Evolutionary conservation across 805 yeast genomes (phyloP).

Genomic region (Barnettozyma botsteinii): DNA sequence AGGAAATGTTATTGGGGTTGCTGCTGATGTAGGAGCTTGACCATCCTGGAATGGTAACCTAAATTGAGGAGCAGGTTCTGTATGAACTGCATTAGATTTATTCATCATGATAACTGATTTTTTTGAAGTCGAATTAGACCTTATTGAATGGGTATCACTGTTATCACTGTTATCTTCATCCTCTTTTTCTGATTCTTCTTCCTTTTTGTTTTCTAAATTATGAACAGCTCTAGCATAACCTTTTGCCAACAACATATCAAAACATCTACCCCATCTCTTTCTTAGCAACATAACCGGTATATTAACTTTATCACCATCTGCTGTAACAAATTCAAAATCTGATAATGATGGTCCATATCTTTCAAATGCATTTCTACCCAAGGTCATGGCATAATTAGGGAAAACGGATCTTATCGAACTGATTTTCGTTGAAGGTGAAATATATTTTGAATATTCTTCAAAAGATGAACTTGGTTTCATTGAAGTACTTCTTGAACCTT

Average conservation of each 20-base stretch:
- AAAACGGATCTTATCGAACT: conserved; percentile 64
- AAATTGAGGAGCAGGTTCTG: conserved; percentile 43
- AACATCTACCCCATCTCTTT: conserved; percentile 74
- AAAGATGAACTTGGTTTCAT: conserved; percentile 31
- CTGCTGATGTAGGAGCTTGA: conserved; percentile 9
- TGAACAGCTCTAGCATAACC: conserved; percentile 55
- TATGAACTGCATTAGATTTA: conserved; percentile 10
- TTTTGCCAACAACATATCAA: conserved; percentile 53
- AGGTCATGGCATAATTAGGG: conserved; percentile 71
- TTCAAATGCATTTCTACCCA: conserved; percentile 71
- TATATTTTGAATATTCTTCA: conserved; percentile 67
- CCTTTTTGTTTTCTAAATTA: conserved; percentile 24
- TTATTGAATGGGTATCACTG: conserved; percentile 7
- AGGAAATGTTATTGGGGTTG: conserved; percentile 7
- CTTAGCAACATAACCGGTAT: conserved; percentile 56
- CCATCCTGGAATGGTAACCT: conserved; percentile 65
- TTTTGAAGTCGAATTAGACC: conserved; percentile 20
- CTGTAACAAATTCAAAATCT: conserved; percentile 65
- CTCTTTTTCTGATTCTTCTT: not conserved
- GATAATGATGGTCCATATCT: conserved; percentile 57
- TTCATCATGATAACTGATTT: conserved; percentile 24
- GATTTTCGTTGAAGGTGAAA: conserved; percentile 64
- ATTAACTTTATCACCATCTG: conserved; percentile 65
- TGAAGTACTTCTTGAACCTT: conserved; percentile 2
- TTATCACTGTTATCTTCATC: conserved; percentile 8